Evolutionary conservation across 2,329 filamentous ascomycete species (phyloP).

Genomic region (Paecilomyces sp.): DNA sequence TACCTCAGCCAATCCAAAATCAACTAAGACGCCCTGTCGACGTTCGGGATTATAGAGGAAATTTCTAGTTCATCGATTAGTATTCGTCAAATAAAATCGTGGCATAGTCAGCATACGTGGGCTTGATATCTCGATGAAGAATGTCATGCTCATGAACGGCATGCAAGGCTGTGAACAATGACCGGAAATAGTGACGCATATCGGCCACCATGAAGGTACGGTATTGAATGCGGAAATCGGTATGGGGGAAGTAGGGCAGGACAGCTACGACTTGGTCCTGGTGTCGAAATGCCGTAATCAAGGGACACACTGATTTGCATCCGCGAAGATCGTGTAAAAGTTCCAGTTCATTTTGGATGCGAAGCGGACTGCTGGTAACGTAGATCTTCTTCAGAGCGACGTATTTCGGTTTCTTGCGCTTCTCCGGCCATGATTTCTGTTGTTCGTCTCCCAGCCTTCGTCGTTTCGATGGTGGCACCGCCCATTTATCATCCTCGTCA

Average conservation of each 20-base stretch:
- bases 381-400: conserved; percentile 99
- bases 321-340: conserved; percentile 79
- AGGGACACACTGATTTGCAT: conserved; percentile 79
- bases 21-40: conserved; percentile 84
- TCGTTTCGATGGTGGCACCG: conserved; percentile 58
- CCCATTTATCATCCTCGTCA: conserved; percentile 59
- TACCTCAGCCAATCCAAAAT: conserved; percentile 90
- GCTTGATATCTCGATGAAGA: conserved; percentile 92
- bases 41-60: conserved; percentile 79
- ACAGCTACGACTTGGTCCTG: conserved; percentile 94
- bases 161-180: conserved; percentile 75
- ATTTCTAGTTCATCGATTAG: conserved; percentile 45
- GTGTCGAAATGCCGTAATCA: conserved; percentile 94
- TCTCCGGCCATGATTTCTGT: conserved; percentile 20
- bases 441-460: conserved; percentile 37
- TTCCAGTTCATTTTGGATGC: conserved; percentile 94
- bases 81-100: background rate
- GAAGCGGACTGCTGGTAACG: conserved; percentile 86
- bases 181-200: conserved; percentile 83
- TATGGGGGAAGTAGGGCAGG: conserved; percentile 89
- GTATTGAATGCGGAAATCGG: conserved; percentile 88
- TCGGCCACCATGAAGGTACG: conserved; percentile 79
- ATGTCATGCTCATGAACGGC: conserved; percentile 80
- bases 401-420: conserved; percentile 57
- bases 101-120: conserved; percentile 50